Percentiles rank a stretch among this genome's conserved stretches.
Evolutionary conservation across 2,329 filamentous ascomycete species (phyloP).

Genomic region (Parafenestella ontariensis): DNA sequence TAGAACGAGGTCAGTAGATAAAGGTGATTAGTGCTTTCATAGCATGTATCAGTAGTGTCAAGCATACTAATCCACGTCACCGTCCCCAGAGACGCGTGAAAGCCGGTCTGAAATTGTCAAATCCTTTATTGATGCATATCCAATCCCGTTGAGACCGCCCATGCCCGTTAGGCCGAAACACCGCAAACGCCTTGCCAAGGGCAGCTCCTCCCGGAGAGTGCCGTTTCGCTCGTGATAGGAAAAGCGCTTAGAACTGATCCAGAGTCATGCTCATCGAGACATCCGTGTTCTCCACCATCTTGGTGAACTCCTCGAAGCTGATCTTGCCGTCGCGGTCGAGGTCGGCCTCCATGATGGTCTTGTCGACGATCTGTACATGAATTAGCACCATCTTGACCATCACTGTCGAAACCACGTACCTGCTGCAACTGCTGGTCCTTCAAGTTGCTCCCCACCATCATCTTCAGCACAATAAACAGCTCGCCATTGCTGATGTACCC

Average conservation of each 20-base stretch:
- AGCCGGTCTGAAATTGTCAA: background rate
- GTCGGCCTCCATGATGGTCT: constrained; percentile 99
- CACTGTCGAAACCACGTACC: constrained; percentile 40
- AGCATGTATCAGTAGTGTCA: background rate
- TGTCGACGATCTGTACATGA: constrained; percentile 81
- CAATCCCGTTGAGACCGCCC: constrained; percentile 28
- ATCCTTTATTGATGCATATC: constrained; percentile 38
- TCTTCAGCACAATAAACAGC: constrained; percentile 99
- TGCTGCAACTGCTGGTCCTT: constrained; percentile 99
- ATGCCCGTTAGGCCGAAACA: constrained; percentile 26
- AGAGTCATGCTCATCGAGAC: constrained; percentile 73
- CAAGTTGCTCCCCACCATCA: constrained; percentile 99
- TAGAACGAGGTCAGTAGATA: background rate
- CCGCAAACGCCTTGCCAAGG: constrained; percentile 47
- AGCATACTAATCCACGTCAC: background rate
- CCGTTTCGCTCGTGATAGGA: constrained; percentile 18
- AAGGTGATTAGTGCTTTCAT: background rate
- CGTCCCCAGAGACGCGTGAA: background rate
- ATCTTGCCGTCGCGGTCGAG: constrained; percentile 96
- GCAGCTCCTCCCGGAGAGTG: constrained; percentile 23
- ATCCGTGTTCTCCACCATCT: constrained; percentile 97
- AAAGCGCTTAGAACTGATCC: constrained; percentile 55
- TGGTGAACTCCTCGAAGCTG: constrained; percentile 97
- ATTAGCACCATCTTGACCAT: constrained; percentile 4
- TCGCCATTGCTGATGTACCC: constrained; percentile 99